Percentiles rank a stretch among this genome's conserved stretches.
phyloP scores from a whole-genome alignment of 805 yeast species.

The Saccharomycopsis fodiens region DNA sequence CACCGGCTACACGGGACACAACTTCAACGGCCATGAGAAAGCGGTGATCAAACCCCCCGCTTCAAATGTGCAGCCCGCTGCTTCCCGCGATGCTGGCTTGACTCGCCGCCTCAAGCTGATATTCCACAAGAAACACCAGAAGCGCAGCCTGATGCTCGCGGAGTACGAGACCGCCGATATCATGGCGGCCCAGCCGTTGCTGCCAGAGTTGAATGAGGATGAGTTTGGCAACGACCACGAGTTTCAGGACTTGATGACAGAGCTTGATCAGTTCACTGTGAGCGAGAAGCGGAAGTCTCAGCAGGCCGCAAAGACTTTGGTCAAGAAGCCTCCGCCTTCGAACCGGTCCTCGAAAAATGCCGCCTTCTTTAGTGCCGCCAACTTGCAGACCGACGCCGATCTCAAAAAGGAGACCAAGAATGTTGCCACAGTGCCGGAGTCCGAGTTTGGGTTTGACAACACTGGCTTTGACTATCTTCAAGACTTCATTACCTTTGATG shows the following conservation, averaged over 20 bases:
- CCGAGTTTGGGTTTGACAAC: conserved; percentile 6
- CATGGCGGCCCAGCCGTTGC: neutral
- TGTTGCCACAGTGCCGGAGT: conserved; percentile 3
- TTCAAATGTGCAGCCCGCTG: neutral
- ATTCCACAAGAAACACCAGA: neutral
- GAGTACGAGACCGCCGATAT: neutral
- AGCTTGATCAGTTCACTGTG: neutral
- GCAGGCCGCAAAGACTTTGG: neutral
- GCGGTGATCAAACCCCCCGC: neutral
- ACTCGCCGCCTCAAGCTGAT: neutral
- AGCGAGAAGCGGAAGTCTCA: neutral
- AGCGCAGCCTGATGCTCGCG: neutral
- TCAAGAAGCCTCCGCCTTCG: neutral
- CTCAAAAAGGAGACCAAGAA: conserved; percentile 5
- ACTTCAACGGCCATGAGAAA: neutral
- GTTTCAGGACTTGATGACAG: neutral
- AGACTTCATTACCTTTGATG: conserved; percentile 10
- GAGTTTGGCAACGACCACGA: neutral
- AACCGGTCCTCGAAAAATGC: neutral
- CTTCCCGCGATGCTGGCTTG: neutral
- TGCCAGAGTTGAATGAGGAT: neutral
- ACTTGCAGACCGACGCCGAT: neutral
- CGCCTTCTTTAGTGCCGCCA: neutral
- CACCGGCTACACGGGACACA: conserved; percentile 7
- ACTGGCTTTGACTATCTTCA: conserved; percentile 14